Evolutionary conservation across 2,329 filamentous ascomycete species (phyloP).

Genomic region (Colletotrichum sidae): DNA sequence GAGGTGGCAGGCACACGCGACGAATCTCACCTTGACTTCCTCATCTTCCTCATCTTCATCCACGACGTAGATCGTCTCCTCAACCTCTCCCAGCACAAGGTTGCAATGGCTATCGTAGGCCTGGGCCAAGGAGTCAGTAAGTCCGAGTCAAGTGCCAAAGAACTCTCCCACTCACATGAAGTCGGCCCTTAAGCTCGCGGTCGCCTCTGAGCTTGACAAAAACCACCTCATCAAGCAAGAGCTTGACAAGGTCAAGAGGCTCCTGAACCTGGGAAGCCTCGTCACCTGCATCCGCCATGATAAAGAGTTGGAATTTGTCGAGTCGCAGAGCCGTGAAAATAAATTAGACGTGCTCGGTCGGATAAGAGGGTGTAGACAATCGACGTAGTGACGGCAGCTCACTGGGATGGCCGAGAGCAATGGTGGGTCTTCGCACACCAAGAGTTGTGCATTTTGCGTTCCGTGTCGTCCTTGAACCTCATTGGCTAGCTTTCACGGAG

Average conservation of each 20-base stretch:
- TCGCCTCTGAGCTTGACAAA: slow-evolving; percentile 98
- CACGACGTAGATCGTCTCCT: slow-evolving; percentile 95
- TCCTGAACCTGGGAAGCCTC: slow-evolving; percentile 81
- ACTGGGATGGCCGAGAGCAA: slow-evolving; percentile 24
- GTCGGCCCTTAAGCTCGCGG: slow-evolving; percentile 91
- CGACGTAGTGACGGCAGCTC: slow-evolving; percentile 24
- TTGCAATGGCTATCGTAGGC: slow-evolving; percentile 99
- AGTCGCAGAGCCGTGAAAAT: neutral
- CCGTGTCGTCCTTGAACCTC: neutral
- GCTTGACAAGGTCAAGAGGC: slow-evolving; percentile 93
- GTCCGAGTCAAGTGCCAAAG: slow-evolving; percentile 29
- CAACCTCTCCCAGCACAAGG: slow-evolving; percentile 92
- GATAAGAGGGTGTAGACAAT: neutral
- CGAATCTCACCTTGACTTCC: slow-evolving; percentile 72
- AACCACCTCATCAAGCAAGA: slow-evolving; percentile 94
- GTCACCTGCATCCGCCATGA: slow-evolving; percentile 88
- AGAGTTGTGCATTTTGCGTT: slow-evolving; percentile 29
- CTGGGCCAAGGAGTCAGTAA: slow-evolving; percentile 57
- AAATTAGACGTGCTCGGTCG: neutral
- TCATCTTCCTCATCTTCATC: slow-evolving; percentile 89
- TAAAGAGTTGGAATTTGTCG: slow-evolving; percentile 37
- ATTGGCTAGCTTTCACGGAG: slow-evolving; percentile 6
- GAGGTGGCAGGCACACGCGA: neutral
- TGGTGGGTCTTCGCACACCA: slow-evolving; percentile 31
- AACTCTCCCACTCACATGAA: slow-evolving; percentile 77